Conservation (phyloP, 805 yeast genomes). For the Saccharomycopsis amapae region DNA sequence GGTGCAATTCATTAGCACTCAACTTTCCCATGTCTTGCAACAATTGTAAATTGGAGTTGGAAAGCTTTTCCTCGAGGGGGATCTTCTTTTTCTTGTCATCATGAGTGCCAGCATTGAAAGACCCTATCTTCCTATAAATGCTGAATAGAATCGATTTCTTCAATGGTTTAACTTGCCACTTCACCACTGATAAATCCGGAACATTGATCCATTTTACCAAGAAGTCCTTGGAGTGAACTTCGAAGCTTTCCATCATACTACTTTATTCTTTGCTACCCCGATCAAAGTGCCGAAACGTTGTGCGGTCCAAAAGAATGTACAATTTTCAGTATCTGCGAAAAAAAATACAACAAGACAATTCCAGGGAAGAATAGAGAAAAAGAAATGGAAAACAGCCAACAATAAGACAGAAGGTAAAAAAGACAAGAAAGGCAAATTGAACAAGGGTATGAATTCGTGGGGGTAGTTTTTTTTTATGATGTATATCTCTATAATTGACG, state of each 20-base stretch:
- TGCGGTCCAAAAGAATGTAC: too few relatives aligned
- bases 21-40: conserved; percentile 16
- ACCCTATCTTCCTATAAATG: conserved; percentile 2
- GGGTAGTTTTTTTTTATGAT: too few relatives aligned
- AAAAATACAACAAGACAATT: background rate
- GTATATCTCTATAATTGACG: too few relatives aligned
- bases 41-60: conserved; percentile 10
- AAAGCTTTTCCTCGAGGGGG: conserved; percentile 15
- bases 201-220: conserved; percentile 87
- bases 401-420: background rate
- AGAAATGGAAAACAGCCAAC: background rate
- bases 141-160: conserved; percentile 47
- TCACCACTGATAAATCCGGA: conserved; percentile 55
- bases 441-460: too few relatives aligned
- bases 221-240: conserved; percentile 82
- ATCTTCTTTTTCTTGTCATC: background rate
- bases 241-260: conserved; percentile 71
- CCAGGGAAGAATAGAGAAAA: background rate
- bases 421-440: too few relatives aligned
- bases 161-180: conserved; percentile 78
- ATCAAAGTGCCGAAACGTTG: too few relatives aligned
- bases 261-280: too few relatives aligned
- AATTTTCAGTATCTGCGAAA: background rate
- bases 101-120: background rate
- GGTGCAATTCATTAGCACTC: conserved; percentile 22